A percentile compares a stretch with the other conserved stretches of the same genome.
phyloP scores from a whole-genome alignment of 805 yeast genomes.

The Nakazawaea ernobii region DNA sequence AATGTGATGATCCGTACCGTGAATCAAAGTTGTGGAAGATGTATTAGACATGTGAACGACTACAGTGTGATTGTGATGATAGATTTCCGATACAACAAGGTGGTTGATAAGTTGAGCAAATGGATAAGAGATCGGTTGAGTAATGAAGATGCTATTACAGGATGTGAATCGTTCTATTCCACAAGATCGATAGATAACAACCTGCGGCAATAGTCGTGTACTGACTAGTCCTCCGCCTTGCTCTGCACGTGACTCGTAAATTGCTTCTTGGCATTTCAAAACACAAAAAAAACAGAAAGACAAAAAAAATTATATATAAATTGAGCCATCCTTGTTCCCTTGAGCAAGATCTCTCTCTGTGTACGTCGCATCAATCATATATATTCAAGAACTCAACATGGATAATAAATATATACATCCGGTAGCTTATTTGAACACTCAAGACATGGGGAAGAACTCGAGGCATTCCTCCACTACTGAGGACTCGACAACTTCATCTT shows the following conservation, averaged over 20 bases:
- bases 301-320: not conserved
- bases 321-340: too few species aligned
- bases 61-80: slow-evolving; percentile 70
- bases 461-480: slow-evolving; percentile 1
- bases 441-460: not conserved
- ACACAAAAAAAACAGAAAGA: not conserved
- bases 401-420: slow-evolving; percentile 10
- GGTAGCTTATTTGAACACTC: slow-evolving; percentile 9
- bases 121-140: slow-evolving; percentile 58
- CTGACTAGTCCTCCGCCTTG: not conserved
- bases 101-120: slow-evolving; percentile 56
- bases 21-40: slow-evolving; percentile 88
- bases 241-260: not conserved
- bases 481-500: not conserved
- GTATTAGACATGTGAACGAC: slow-evolving; percentile 79
- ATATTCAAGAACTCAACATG: not conserved
- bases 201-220: not conserved
- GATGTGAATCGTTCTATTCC: not conserved
- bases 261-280: slow-evolving; percentile 1
- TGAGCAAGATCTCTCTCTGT: too few species aligned
- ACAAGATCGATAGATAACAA: not conserved
- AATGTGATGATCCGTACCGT: slow-evolving; percentile 87
- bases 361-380: too few species aligned
- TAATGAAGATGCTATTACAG: not conserved
- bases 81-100: slow-evolving; percentile 55